Percentiles rank a stretch among this genome's conserved stretches.
phyloP scores from a whole-genome alignment of 306 rosid species.

The Vigna angularis region DNA sequence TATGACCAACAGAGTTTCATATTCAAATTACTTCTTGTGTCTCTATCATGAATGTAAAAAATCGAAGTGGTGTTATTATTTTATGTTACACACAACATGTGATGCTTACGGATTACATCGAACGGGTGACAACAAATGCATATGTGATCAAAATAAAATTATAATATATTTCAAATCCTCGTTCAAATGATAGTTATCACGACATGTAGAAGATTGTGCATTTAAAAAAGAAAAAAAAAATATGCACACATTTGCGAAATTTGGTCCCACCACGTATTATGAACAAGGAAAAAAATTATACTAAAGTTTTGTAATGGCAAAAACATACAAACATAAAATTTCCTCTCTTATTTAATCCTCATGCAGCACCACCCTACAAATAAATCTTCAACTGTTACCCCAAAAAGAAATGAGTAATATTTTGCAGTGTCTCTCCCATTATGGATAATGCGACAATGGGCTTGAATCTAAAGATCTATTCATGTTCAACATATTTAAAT shows the following conservation, averaged over 20 bases:
- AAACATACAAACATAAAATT: background rate
- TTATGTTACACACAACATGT: too few relatives aligned
- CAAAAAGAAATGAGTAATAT: too few relatives aligned
- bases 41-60: background rate
- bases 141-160: too few relatives aligned
- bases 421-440: background rate
- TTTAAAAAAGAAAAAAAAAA: too few relatives aligned
- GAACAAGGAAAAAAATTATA: background rate
- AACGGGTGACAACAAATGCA: too few relatives aligned
- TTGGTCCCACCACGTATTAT: background rate
- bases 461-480: background rate
- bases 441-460: background rate
- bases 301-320: background rate
- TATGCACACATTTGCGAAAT: background rate
- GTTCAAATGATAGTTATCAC: background rate
- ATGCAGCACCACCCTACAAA: background rate
- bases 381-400: too few relatives aligned
- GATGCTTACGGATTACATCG: too few relatives aligned
- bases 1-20: background rate
- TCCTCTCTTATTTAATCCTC: background rate
- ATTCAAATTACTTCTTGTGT: conserved; percentile 3
- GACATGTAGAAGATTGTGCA: too few relatives aligned
- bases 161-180: too few relatives aligned
- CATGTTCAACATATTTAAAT: background rate
- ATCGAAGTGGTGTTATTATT: background rate